Conservation (phyloP, 176 grass and related monocot species). For the Aegilops umbellulata region DNA sequence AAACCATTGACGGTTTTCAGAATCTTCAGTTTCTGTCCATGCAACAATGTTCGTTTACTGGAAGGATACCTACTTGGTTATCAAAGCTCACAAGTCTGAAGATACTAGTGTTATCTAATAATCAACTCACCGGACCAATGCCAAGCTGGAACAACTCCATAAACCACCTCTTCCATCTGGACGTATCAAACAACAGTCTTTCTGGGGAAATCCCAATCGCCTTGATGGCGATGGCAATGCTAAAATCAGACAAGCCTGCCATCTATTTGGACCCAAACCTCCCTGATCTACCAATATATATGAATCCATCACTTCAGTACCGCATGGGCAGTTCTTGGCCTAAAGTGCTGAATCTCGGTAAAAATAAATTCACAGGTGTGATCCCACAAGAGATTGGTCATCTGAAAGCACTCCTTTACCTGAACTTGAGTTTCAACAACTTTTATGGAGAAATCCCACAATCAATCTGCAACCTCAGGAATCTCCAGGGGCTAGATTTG, state of each 20-base stretch:
- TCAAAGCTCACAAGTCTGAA: neutral
- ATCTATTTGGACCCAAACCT: neutral
- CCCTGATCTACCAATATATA: neutral
- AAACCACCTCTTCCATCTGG: neutral
- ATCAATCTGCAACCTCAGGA: neutral
- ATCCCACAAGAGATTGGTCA: neutral
- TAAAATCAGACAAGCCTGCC: neutral
- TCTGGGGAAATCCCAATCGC: neutral
- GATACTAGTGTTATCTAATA: neutral
- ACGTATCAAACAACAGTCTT: neutral
- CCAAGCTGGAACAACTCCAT: neutral
- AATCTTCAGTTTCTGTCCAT: neutral
- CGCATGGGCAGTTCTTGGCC: neutral
- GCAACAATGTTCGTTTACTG: neutral
- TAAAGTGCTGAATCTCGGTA: neutral
- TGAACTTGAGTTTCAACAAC: neutral
- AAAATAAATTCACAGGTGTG: neutral
- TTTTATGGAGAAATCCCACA: constrained; percentile 20
- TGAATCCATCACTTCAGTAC: neutral
- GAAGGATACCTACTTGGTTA: neutral
- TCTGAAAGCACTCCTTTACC: no score
- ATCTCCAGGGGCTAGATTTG: constrained; percentile 15
- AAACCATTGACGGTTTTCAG: neutral
- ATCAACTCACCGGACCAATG: neutral
- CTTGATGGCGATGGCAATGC: neutral